Conservation (phyloP, 352 stramenopile genomes). For the Phytophthora litchii region DNA sequence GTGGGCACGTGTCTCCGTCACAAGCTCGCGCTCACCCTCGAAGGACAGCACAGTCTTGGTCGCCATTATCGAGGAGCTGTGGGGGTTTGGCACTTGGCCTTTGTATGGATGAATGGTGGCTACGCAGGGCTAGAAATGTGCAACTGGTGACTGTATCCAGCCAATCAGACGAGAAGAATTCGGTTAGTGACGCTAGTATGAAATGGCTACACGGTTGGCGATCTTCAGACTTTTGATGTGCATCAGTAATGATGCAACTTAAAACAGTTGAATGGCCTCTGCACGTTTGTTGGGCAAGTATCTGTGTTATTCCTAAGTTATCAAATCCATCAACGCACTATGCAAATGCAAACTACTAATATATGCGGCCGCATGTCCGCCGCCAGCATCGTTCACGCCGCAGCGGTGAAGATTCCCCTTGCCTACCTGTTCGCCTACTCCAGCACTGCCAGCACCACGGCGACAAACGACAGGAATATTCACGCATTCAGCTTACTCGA, state of each 20-base stretch:
- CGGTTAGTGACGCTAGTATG: neutral
- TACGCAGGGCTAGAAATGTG: neutral
- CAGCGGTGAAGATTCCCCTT: conserved; percentile 21
- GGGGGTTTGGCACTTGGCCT: conserved; percentile 12
- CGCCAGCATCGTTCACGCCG: neutral
- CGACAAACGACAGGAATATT: conserved; percentile 19
- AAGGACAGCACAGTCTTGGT: conserved; percentile 63
- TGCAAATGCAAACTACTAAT: conserved; percentile 48
- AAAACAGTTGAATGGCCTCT: neutral
- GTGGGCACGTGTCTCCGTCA: conserved; percentile 69
- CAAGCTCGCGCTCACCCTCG: conserved; percentile 80
- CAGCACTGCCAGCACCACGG: conserved; percentile 16
- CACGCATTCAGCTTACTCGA: conserved; percentile 32
- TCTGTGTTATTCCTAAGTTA: conserved; percentile 44
- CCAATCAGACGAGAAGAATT: neutral
- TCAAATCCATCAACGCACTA: conserved; percentile 38
- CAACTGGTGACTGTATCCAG: neutral
- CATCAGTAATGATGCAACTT: neutral
- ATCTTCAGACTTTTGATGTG: neutral
- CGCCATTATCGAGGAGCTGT: conserved; percentile 18
- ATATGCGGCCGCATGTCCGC: conserved; percentile 32
- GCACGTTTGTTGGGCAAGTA: conserved; percentile 6
- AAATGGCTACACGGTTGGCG: conserved; percentile 19
- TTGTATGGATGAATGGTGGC: conserved; percentile 15
- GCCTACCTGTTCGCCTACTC: conserved; percentile 15